phyloP scores from a whole-genome alignment of 768 basidiomycete genomes.

The Pulveroboletus sp. region DNA sequence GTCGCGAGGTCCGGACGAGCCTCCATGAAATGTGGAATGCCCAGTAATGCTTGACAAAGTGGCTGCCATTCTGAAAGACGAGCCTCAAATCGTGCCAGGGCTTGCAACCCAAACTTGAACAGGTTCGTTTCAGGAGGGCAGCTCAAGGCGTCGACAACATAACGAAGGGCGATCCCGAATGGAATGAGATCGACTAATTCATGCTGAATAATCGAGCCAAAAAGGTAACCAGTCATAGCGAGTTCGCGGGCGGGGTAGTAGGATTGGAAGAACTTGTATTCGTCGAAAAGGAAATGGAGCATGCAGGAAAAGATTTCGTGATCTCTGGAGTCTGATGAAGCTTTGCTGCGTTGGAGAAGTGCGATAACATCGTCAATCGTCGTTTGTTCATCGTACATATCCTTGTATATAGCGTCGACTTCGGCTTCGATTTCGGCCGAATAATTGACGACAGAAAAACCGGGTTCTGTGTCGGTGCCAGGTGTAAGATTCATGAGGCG shows the following conservation, averaged over 20 bases:
- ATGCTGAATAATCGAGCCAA: constrained; percentile 93
- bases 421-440: constrained; percentile 86
- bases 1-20: constrained; percentile 78
- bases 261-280: constrained; percentile 98
- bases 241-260: constrained; percentile 93
- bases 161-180: constrained; percentile 94
- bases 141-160: constrained; percentile 90
- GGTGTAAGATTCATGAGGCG: constrained; percentile 93
- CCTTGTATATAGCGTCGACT: constrained; percentile 93
- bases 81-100: constrained; percentile 82
- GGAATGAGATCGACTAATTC: constrained; percentile 92
- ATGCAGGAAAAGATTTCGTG: constrained; percentile 99
- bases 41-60: constrained; percentile 83
- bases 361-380: constrained; percentile 92
- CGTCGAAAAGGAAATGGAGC: constrained; percentile 99
- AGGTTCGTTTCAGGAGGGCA: constrained; percentile 90
- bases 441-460: constrained; percentile 86
- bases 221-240: constrained; percentile 93
- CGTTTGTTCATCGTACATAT: constrained; percentile 96
- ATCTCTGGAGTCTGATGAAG: constrained; percentile 77
- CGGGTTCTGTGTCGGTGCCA: constrained; percentile 84
- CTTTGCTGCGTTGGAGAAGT: constrained; percentile 83
- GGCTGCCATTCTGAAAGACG: constrained; percentile 91
- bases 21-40: constrained; percentile 84
- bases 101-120: constrained; percentile 94